Conservation (phyloP, 257 asterid genomes). For the Thymus mandschuricus region DNA sequence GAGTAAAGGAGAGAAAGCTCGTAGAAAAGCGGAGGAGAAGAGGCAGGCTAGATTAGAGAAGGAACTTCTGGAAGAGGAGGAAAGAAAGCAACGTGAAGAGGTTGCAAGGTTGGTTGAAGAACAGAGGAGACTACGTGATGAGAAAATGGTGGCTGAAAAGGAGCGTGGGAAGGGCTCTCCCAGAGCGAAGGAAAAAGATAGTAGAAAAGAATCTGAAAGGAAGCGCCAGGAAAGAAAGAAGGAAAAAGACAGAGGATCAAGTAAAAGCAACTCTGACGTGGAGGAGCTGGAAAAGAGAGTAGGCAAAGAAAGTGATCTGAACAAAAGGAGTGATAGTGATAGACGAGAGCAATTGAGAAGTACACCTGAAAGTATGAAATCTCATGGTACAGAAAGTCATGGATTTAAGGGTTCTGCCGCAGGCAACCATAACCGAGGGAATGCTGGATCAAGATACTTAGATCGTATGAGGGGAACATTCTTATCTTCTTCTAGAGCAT, state of each 20-base stretch:
- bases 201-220: constrained; percentile 74
- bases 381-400: constrained; percentile 62
- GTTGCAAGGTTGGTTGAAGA: constrained; percentile 96
- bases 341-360: constrained; percentile 53
- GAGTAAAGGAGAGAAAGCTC: constrained; percentile 94
- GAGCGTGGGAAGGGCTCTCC: constrained; percentile 68
- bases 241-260: constrained; percentile 81
- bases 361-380: constrained; percentile 55
- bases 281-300: constrained; percentile 79
- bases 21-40: constrained; percentile 97
- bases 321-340: constrained; percentile 63
- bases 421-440: constrained; percentile 58
- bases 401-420: constrained; percentile 60
- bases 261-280: constrained; percentile 91
- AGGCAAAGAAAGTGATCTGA: constrained; percentile 61
- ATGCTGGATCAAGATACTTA: constrained; percentile 81
- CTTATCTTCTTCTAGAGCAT: constrained; percentile 94
- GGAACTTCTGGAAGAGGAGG: constrained; percentile 95
- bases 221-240: constrained; percentile 77
- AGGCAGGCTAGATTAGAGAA: constrained; percentile 93
- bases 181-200: constrained; percentile 57
- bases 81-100: constrained; percentile 97
- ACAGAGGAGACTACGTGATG: constrained; percentile 82
- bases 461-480: constrained; percentile 96
- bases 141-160: constrained; percentile 75